Evolutionary conservation across 2,329 filamentous ascomycete species (phyloP).

Genomic region (Neofusicoccum kwambonambiense): DNA sequence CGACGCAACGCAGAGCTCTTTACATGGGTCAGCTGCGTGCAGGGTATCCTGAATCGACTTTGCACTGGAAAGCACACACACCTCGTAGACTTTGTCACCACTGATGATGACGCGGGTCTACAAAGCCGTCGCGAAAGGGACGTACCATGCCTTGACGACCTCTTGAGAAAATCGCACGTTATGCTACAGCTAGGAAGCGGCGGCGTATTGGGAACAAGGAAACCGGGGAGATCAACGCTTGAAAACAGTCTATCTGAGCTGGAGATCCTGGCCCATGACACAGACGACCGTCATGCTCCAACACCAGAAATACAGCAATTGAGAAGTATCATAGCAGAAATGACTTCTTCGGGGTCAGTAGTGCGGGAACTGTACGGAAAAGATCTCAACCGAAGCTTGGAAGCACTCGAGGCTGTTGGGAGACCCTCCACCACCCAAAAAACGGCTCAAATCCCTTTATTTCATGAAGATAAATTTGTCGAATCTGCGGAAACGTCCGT

Average conservation of each 20-base stretch:
- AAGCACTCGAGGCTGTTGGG: too few relatives aligned
- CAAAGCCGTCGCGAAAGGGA: background rate
- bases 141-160: background rate
- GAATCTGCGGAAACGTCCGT: background rate
- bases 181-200: too few relatives aligned
- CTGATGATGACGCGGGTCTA: background rate
- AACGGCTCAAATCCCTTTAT: background rate
- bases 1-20: constrained; percentile 51
- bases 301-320: background rate
- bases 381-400: constrained; percentile 1
- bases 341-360: background rate
- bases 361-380: background rate
- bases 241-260: too few relatives aligned
- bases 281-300: too few relatives aligned
- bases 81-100: background rate
- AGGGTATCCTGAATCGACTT: constrained; percentile 37
- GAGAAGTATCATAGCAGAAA: background rate
- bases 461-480: background rate
- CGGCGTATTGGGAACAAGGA: background rate
- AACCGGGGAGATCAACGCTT: background rate
- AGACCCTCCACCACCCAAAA: background rate
- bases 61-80: background rate
- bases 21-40: constrained; percentile 44
- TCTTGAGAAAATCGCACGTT: background rate
- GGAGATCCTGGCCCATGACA: background rate